Evolutionary conservation across 2,329 filamentous ascomycete species (phyloP).

Genomic region (Aspergillus piperis): DNA sequence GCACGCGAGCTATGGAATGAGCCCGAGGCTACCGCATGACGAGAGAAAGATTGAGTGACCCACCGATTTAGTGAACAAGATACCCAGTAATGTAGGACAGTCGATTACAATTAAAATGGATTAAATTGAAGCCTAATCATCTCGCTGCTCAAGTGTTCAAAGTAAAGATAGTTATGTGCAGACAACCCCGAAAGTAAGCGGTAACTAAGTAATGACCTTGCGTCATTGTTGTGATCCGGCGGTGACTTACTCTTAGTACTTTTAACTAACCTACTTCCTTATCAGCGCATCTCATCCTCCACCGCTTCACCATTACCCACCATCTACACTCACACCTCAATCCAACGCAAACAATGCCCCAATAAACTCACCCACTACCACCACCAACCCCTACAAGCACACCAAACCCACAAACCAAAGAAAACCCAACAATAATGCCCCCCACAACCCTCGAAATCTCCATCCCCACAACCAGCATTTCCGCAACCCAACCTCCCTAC

Average conservation of each 20-base stretch:
- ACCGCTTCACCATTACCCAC: background rate
- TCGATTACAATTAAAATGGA: background rate
- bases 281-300: background rate
- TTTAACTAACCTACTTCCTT: background rate
- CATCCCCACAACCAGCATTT: slow-evolving; percentile 52
- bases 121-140: background rate
- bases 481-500: slow-evolving; percentile 55
- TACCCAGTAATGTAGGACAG: background rate
- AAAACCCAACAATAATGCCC: slow-evolving; percentile 37
- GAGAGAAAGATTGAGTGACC: background rate
- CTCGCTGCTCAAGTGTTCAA: no score
- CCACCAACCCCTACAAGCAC: background rate
- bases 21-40: slow-evolving; percentile 3
- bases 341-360: slow-evolving; percentile 3
- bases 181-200: background rate
- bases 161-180: no score
- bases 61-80: background rate
- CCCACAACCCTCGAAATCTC: slow-evolving; percentile 46
- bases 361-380: background rate
- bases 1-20: slow-evolving; percentile 61
- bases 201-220: background rate
- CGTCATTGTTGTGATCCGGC: slow-evolving; percentile 12
- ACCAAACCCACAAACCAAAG: background rate
- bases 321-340: slow-evolving; percentile 1
- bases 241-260: background rate